Conservation (phyloP, 2,329 filamentous ascomycete genomes). For the Apiospora arundinis region DNA sequence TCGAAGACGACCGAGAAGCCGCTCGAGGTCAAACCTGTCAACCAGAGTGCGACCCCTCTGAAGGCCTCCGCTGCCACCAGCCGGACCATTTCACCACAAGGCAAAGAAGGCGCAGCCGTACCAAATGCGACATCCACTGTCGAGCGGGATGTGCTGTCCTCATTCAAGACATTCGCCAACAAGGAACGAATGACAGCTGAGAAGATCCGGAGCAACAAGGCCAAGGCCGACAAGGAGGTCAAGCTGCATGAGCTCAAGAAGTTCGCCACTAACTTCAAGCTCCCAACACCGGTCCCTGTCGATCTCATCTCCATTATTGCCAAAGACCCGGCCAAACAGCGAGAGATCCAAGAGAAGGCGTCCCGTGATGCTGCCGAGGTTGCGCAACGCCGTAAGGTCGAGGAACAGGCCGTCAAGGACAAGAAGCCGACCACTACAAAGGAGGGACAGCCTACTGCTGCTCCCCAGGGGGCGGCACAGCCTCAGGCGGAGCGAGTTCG, state of each 20-base stretch:
- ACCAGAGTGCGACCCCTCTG: slow-evolving; percentile 35
- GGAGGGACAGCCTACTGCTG: slow-evolving; percentile 48
- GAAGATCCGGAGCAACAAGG: slow-evolving; percentile 62
- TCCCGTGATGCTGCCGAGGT: slow-evolving; percentile 74
- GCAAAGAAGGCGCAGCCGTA: slow-evolving; percentile 44
- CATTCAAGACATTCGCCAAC: slow-evolving; percentile 69
- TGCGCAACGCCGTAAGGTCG: slow-evolving; percentile 50
- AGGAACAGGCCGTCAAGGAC: slow-evolving; percentile 52
- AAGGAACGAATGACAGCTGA: slow-evolving; percentile 62
- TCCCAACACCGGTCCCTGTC: slow-evolving; percentile 87
- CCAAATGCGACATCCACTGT: slow-evolving; percentile 66
- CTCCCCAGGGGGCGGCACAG: slow-evolving; percentile 26
- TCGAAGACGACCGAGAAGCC: slow-evolving; percentile 36
- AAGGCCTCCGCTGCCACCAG: slow-evolving; percentile 46
- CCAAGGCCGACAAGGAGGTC: slow-evolving; percentile 81
- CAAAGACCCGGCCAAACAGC: slow-evolving; percentile 94
- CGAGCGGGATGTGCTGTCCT: slow-evolving; percentile 65
- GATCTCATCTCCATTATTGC: slow-evolving; percentile 95
- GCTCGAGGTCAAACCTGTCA: slow-evolving; percentile 33
- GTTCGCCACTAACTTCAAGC: slow-evolving; percentile 92
- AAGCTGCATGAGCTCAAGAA: slow-evolving; percentile 95
- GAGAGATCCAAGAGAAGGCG: slow-evolving; percentile 89
- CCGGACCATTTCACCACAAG: slow-evolving; percentile 49
- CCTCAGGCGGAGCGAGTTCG: slow-evolving; percentile 37
- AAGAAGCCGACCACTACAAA: slow-evolving; percentile 59